A percentile compares a stretch with the other conserved stretches of the same genome.
Evolutionary conservation across 148 eudicot species (phyloP).

Genomic region (Rhododendron simsii): DNA sequence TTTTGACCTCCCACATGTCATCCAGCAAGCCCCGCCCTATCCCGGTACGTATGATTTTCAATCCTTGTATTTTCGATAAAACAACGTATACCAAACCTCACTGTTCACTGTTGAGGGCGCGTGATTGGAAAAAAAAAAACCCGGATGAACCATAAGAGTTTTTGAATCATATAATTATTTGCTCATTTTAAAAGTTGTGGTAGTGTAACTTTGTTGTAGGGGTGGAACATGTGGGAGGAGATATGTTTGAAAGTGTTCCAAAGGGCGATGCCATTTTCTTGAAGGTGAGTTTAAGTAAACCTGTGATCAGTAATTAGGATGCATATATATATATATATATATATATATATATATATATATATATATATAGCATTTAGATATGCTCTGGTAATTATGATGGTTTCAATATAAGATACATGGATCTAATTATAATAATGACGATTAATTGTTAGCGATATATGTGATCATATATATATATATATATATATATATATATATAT

Average conservation of each 20-base stretch:
- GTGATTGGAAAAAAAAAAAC: too few species aligned
- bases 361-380: neutral
- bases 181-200: neutral
- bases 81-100: too few species aligned
- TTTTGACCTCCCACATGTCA: slow-evolving; percentile 31
- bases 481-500: too few species aligned
- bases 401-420: too few species aligned
- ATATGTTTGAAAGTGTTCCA: neutral
- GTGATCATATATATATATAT: too few species aligned
- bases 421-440: too few species aligned
- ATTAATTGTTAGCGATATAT: too few species aligned
- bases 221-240: neutral
- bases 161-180: too few species aligned
- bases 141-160: too few species aligned
- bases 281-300: neutral
- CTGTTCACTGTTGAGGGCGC: too few species aligned
- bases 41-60: slow-evolving; percentile 23
- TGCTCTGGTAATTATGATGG: too few species aligned
- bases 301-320: neutral
- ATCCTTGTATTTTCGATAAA: neutral
- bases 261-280: neutral
- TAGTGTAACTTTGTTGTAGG: neutral
- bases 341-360: neutral
- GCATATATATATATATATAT: neutral
- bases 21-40: slow-evolving; percentile 62